Evolutionary conservation across 352 stramenopile species (phyloP), one percentile per base, ranked within the genome.

Genomic region (Pythium biforme): DNA sequence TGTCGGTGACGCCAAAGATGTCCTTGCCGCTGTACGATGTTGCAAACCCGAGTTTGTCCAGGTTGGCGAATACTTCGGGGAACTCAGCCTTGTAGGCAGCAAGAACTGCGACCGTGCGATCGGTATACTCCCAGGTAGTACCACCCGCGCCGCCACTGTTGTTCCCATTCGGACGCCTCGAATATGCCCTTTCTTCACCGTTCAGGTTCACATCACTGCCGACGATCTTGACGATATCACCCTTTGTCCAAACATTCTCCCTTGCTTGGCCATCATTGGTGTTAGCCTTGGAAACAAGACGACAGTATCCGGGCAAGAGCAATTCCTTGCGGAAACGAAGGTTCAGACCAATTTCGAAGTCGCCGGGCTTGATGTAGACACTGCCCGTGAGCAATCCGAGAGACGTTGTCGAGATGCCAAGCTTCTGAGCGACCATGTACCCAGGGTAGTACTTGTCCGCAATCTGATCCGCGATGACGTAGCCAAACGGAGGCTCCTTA

Each of bases 81-180:
- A 99, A 99, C 55, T 90, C 78, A 20, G 89, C 83, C 64, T 95
- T 86, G 73, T 98, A 99, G 7, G 84, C 88, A 11, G 89, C 82
- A 48, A 99, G 83, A 37, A 99, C 83, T 19, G 95, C 77, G 23
- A 99, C 82, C 7, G 97, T 97, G 37, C 93, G 96, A 49, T 97
- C 90, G 4, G 95, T 98, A 75, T 98, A 99, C 77, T 99, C 95
- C 96, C 97, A 99, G n/a, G 73, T 76, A 5, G 75, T 87, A 23
- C 60, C 59, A 15, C 47, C 50, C 4, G 22, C 52, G 15, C 40
- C 47, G 9, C 48, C 57, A 41, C 19, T 45, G 49, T 39, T 64
- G 37, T 41, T 70, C 47, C 43, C 64, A 60, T 68, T 48, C 33
- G 41, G 45, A 43, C 26, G 39, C 54, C 65, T 68, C 12, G 51